Conservation (phyloP, 1,284 basidiomycete genomes). For the Trametes pubescens region DNA sequence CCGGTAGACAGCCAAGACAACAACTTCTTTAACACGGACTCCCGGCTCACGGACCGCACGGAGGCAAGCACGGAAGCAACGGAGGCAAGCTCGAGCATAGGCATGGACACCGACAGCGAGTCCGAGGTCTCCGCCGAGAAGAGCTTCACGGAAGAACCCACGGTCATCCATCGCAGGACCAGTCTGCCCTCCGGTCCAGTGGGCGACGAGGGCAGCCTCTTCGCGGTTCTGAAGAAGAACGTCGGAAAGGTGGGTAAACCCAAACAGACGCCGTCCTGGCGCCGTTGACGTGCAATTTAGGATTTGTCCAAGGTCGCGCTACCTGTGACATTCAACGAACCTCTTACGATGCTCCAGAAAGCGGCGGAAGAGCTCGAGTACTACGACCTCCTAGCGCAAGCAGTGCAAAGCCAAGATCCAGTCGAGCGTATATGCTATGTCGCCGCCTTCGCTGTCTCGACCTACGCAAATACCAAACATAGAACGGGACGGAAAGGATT, state of each 20-base stretch:
- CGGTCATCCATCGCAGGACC: conserved; percentile 59
- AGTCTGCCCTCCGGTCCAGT: conserved; percentile 71
- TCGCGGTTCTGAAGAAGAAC: conserved; percentile 90
- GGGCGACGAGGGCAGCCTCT: conserved; percentile 88
- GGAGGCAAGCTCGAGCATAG: conserved; percentile 29
- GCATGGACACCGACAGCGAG: conserved; percentile 37
- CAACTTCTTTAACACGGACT: conserved; percentile 46
- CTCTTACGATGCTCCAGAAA: conserved; percentile 82
- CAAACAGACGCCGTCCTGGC: conserved; percentile 1
- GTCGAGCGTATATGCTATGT: conserved; percentile 80
- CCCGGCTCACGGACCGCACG: conserved; percentile 46
- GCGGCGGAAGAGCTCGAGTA: conserved; percentile 89
- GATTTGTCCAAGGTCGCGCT: conserved; percentile 87
- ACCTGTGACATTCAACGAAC: conserved; percentile 91
- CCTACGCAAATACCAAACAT: conserved; percentile 83
- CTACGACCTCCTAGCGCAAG: conserved; percentile 71
- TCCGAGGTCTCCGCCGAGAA: conserved; percentile 34
- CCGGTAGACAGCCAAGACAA: conserved; percentile 51
- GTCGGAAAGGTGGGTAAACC: conserved; percentile 77
- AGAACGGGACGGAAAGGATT: conserved; percentile 88
- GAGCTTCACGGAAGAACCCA: conserved; percentile 24
- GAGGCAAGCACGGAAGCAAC: conserved; percentile 39
- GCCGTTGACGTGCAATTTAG: conserved; percentile 47
- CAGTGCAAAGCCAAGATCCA: conserved; percentile 67
- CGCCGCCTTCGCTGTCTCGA: conserved; percentile 85